Evolutionary conservation across 2,329 filamentous ascomycete genomes (phyloP), one percentile per base, ranked within the genome.

Genomic region (Xylariaceae sp.): DNA sequence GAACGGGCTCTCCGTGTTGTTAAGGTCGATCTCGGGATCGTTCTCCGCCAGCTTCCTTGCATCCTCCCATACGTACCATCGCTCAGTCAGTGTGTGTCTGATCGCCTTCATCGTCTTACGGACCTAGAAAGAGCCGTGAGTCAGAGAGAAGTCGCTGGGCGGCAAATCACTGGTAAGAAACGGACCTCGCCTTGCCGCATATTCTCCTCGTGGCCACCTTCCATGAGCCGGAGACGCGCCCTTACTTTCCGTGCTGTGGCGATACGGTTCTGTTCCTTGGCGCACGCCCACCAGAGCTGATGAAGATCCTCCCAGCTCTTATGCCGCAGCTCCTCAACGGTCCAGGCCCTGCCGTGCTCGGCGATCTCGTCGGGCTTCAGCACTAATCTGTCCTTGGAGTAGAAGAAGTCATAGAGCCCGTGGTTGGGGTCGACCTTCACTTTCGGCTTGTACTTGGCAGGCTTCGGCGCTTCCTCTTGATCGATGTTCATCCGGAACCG

Each of bases 261-360:
- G 52, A 97, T 78, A 51, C 86, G 78, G 66, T 98, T 98, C 55
- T 85, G 74, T 68, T 98, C 92, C 67, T 86, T 88, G 44, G 84
- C 76, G 61, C 92, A 97, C 39, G 88, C 77, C 88, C 89, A 98
- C 88, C 90, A 98, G 57, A 98, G 72, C 46, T 73, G 71, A 64
- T 97, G 89, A 54, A 98, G 67, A 62, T 97, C 89, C 46, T 95
- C 87, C 86, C 88, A 98, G 47, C 83, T 88, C 68, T 96, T 96
- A 47, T 76, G 73, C 47, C 89, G 77, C 56, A 98, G 71, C 68
- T 98, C 92, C 65, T 87, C 78, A 6, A 85, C 80, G 9, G 75
- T 80, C 92, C 92, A 98, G 18, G 79, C 70, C 38, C 92, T 78
- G 12, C 92, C 92, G 62, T 92, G 83, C 48, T 76, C 69, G 34